Evolutionary conservation across 768 basidiomycete genomes (phyloP).

Genomic region (Sporobolomyces pararoseus): DNA sequence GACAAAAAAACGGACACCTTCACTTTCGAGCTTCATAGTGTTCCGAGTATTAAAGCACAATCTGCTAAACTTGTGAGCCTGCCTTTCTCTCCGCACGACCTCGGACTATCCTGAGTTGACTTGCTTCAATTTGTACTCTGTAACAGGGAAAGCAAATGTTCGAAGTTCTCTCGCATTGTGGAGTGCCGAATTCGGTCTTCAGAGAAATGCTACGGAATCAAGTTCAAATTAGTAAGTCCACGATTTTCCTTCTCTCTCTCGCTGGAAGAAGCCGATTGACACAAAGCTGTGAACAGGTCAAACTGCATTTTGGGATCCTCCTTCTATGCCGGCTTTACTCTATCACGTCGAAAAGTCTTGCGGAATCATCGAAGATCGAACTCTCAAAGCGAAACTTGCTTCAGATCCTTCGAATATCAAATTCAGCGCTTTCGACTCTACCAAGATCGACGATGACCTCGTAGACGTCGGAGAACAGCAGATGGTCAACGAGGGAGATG

Average conservation of each 20-base stretch:
- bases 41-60: not conserved
- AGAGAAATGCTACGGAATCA: constrained; percentile 3
- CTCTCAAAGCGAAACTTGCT: constrained; percentile 15
- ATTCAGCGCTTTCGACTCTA: not conserved
- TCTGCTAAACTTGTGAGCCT: constrained; percentile 6
- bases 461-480: not conserved
- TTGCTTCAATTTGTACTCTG: not conserved
- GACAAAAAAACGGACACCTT: constrained; percentile 2
- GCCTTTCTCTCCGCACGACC: not conserved
- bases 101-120: not conserved
- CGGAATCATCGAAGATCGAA: constrained; percentile 23
- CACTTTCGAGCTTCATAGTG: constrained; percentile 30
- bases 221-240: not conserved
- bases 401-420: constrained; percentile 14
- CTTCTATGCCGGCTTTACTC: constrained; percentile 15
- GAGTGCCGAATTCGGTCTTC: constrained; percentile 17
- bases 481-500: not conserved
- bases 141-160: constrained; percentile 37
- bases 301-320: not conserved
- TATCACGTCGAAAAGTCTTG: constrained; percentile 20
- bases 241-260: not conserved
- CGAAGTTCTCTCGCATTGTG: constrained; percentile 33
- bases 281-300: not conserved
- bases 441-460: not conserved
- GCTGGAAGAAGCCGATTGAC: no score